A percentile compares a stretch with the other conserved stretches of the same genome.
Conservation (phyloP, 768 basidiomycete genomes). For the Leccinum incarnatum region DNA sequence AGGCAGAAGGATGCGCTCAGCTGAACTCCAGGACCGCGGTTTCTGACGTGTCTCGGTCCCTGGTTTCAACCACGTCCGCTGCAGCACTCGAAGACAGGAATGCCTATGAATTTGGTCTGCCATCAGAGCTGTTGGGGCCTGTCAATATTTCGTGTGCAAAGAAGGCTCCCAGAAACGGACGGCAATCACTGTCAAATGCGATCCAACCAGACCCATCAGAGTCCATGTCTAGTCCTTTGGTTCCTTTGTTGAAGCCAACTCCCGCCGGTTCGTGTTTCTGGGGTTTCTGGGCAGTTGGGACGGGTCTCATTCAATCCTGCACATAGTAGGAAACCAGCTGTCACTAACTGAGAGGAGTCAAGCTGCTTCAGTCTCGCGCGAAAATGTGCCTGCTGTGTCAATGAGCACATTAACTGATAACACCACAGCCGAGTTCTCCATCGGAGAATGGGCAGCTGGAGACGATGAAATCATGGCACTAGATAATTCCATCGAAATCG, state of each 20-base stretch:
- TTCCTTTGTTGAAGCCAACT: constrained; percentile 11
- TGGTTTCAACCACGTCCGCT: not conserved
- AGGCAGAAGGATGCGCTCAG: not conserved
- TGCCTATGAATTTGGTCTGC: constrained; percentile 20
- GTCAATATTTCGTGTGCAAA: not conserved
- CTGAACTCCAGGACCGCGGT: not conserved
- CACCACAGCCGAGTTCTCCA: constrained; percentile 19
- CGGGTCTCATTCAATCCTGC: not conserved
- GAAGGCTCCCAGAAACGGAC: not conserved
- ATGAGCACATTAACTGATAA: not conserved
- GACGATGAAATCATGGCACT: constrained; percentile 61
- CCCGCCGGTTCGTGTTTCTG: constrained; percentile 14
- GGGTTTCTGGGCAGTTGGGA: not conserved
- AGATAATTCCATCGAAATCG: constrained; percentile 21
- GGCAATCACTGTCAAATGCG: not conserved
- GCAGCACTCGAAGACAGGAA: not conserved
- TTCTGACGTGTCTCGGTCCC: not conserved
- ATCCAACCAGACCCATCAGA: not conserved
- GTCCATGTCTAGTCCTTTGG: constrained; percentile 20
- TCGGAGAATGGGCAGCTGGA: constrained; percentile 65
- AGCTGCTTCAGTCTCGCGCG: not conserved
- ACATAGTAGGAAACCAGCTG: constrained; percentile 2
- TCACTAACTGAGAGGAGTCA: not conserved
- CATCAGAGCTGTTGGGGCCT: constrained; percentile 25
- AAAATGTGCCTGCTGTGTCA: not conserved